A percentile compares a stretch with the other conserved stretches of the same genome.
Evolutionary conservation across 495 filamentous ascomycete genomes (phyloP).

Genomic region (Xylaria curta): DNA sequence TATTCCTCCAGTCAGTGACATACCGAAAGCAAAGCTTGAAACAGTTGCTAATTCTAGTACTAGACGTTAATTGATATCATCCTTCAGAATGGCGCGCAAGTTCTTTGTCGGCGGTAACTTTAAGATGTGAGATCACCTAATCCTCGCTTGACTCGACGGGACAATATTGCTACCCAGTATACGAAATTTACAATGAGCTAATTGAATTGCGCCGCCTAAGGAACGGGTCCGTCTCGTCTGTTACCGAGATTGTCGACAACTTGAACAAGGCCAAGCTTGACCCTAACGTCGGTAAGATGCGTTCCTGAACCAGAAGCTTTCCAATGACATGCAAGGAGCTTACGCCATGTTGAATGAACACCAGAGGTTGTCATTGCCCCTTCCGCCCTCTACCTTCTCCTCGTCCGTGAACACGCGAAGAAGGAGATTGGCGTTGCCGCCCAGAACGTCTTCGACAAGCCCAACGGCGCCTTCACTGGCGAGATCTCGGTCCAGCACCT

Average conservation of each 20-base stretch:
- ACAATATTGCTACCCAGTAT: neutral
- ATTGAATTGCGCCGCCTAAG: constrained; percentile 48
- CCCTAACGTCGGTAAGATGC: constrained; percentile 65
- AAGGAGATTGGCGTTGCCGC: constrained; percentile 76
- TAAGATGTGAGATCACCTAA: constrained; percentile 76
- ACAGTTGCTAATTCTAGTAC: neutral
- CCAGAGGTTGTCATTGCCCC: constrained; percentile 94
- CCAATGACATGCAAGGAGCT: neutral
- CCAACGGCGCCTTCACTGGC: constrained; percentile 95
- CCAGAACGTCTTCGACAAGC: constrained; percentile 96
- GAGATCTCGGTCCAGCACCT: constrained; percentile 93
- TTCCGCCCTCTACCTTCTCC: constrained; percentile 86
- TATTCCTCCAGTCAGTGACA: neutral
- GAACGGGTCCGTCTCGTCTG: constrained; percentile 89
- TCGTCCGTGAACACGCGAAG: constrained; percentile 74
- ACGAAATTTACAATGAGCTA: neutral
- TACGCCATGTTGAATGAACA: neutral
- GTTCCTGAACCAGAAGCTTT: neutral
- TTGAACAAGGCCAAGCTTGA: constrained; percentile 82
- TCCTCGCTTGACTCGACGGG: constrained; percentile 20
- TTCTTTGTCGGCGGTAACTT: constrained; percentile 99
- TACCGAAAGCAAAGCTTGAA: neutral
- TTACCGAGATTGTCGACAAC: constrained; percentile 85
- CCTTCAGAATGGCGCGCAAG: constrained; percentile 80
- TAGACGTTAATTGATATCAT: neutral